These are phyloP conservation scores for Trichophyton simii DNA, from an alignment of 2,329 filamentous ascomycete genomes.

Conservation along the genomic window DNA sequence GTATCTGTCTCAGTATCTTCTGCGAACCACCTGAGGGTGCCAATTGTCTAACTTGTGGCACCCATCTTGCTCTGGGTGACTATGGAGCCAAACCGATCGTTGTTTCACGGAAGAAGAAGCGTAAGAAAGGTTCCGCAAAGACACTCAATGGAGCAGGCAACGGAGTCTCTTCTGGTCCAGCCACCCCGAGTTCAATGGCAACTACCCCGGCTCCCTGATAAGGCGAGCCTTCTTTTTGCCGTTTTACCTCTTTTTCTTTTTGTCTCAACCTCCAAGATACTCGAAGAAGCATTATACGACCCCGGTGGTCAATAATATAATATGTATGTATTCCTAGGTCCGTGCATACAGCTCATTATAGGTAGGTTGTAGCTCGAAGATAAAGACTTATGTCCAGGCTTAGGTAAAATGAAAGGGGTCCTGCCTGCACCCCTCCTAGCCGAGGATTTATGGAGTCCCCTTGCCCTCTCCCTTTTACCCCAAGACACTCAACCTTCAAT, in stretches of 20 bases:
- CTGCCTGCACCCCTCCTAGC: not conserved
- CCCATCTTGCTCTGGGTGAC: slow-evolving; percentile 58
- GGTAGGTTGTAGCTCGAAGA: not conserved
- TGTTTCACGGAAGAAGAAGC: slow-evolving; percentile 58
- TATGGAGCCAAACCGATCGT: slow-evolving; percentile 70
- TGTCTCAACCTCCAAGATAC: no score
- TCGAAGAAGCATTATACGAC: not conserved
- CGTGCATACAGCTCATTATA: not conserved
- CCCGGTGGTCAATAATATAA: not conserved
- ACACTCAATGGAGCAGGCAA: slow-evolving; percentile 29
- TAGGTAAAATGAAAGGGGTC: not conserved
- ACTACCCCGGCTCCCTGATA: slow-evolving; percentile 17
- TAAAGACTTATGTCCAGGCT: not conserved
- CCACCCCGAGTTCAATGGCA: slow-evolving; percentile 47
- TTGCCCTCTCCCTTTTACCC: not conserved
- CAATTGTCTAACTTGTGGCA: slow-evolving; percentile 73
- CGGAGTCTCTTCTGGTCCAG: slow-evolving; percentile 38
- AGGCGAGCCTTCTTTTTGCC: not conserved
- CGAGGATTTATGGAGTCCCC: not conserved
- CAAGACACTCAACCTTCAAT: not conserved
- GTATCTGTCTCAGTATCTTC: slow-evolving; percentile 90
- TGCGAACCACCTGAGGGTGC: slow-evolving; percentile 53
- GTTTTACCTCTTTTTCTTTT: not conserved
- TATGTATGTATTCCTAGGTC: not conserved
- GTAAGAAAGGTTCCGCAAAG: slow-evolving; percentile 44